Conservation (phyloP, 345 rosid species). For the Salix brachista region DNA sequence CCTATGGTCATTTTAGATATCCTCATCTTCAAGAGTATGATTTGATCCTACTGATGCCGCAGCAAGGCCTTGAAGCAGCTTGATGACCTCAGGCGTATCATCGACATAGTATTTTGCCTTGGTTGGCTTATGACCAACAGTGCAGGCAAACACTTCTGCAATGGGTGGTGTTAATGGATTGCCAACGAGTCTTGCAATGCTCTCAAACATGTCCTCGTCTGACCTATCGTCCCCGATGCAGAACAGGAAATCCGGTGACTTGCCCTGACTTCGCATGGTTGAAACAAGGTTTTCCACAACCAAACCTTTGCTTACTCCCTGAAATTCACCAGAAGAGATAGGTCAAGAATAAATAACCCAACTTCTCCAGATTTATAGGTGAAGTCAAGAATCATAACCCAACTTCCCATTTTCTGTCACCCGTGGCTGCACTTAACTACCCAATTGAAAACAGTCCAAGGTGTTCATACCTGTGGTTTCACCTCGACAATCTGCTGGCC, state of each 20-base stretch:
- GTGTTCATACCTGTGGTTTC: slow-evolving; percentile 70
- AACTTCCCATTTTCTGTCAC: neutral
- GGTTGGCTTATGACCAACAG: slow-evolving; percentile 86
- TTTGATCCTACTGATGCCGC: slow-evolving; percentile 26
- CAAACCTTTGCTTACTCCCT: slow-evolving; percentile 78
- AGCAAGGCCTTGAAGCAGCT: slow-evolving; percentile 55
- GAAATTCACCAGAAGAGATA: slow-evolving; percentile 15
- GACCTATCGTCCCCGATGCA: slow-evolving; percentile 84
- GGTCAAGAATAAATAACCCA: neutral
- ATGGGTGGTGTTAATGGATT: slow-evolving; percentile 41
- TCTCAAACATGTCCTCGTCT: slow-evolving; percentile 86
- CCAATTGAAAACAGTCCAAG: neutral
- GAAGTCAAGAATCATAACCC: neutral
- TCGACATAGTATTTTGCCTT: slow-evolving; percentile 80
- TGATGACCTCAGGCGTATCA: slow-evolving; percentile 55
- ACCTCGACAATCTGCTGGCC: slow-evolving; percentile 83
- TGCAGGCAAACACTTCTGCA: slow-evolving; percentile 64
- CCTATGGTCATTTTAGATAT: slow-evolving; percentile 1
- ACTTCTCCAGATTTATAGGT: neutral
- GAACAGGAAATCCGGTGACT: slow-evolving; percentile 60
- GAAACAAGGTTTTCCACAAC: slow-evolving; percentile 62
- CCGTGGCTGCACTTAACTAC: neutral
- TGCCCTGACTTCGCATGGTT: slow-evolving; percentile 42
- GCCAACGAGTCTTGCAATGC: slow-evolving; percentile 34
- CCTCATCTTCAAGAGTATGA: neutral